Evolutionary conservation across 495 filamentous ascomycete species (phyloP).

Genomic region (Aspergillus baeticus): DNA sequence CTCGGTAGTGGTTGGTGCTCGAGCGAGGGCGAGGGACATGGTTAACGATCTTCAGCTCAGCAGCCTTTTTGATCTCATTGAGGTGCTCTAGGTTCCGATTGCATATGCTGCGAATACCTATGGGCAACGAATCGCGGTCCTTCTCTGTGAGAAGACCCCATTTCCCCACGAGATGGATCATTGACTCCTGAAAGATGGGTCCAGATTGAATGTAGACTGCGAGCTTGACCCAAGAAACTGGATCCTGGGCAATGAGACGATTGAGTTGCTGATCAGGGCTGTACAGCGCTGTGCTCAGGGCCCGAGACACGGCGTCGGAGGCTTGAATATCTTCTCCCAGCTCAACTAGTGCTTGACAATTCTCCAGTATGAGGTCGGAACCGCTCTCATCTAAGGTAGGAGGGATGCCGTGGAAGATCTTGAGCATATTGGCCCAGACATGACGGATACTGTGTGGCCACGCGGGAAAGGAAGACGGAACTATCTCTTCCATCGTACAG

Average conservation of each 20-base stretch:
- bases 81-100: slow-evolving; percentile 18
- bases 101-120: slow-evolving; percentile 23
- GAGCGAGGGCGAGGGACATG: slow-evolving; percentile 14
- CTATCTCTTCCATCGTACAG: neutral
- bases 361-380: slow-evolving; percentile 23
- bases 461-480: neutral
- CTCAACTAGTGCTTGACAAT: slow-evolving; percentile 32
- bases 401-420: slow-evolving; percentile 36
- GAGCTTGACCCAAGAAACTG: slow-evolving; percentile 41
- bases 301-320: slow-evolving; percentile 30
- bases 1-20: slow-evolving; percentile 2
- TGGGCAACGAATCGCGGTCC: slow-evolving; percentile 14
- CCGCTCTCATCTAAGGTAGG: slow-evolving; percentile 28
- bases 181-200: slow-evolving; percentile 45
- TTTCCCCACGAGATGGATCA: slow-evolving; percentile 46
- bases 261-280: slow-evolving; percentile 39
- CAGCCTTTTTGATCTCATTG: neutral
- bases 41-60: slow-evolving; percentile 26
- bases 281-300: slow-evolving; percentile 40
- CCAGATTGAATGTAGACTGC: slow-evolving; percentile 38
- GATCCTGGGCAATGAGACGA: slow-evolving; percentile 32
- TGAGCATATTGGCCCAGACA: slow-evolving; percentile 17
- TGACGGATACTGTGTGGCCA: slow-evolving; percentile 12
- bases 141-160: slow-evolving; percentile 27
- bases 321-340: slow-evolving; percentile 39